phyloP scores from a whole-genome alignment of 1,284 basidiomycete species.

The Flammula alnicola region DNA sequence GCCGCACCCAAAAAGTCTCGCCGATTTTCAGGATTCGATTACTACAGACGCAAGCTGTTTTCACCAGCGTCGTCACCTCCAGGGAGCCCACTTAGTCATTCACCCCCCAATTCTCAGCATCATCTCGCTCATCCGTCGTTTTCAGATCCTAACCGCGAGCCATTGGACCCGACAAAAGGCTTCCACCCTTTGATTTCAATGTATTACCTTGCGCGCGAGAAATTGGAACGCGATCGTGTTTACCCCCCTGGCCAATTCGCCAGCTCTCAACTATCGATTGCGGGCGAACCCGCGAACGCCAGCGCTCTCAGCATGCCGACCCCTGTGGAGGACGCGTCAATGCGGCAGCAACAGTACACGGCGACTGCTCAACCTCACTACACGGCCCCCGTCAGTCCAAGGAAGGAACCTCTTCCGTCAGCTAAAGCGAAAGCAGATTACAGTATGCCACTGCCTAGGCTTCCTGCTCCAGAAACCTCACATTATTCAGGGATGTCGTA shows the following conservation, averaged over 20 bases:
- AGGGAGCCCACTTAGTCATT: conserved; percentile 40
- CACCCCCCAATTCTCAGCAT: conserved; percentile 60
- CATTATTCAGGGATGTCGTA: conserved; percentile 82
- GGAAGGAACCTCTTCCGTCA: conserved; percentile 24
- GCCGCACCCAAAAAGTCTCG: conserved; percentile 57
- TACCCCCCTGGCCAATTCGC: conserved; percentile 96
- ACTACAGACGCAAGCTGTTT: conserved; percentile 91
- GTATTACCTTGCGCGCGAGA: conserved; percentile 95
- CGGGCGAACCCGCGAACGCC: conserved; percentile 27
- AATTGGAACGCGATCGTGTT: conserved; percentile 91
- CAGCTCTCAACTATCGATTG: conserved; percentile 74
- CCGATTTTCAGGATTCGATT: conserved; percentile 92
- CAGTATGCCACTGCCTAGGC: conserved; percentile 78
- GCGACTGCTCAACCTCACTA: conserved; percentile 28
- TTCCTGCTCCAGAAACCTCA: conserved; percentile 80
- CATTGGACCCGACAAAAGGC: conserved; percentile 85
- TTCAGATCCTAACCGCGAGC: conserved; percentile 52
- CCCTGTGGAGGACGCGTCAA: conserved; percentile 28
- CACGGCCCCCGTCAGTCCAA: conserved; percentile 23
- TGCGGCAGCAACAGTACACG: conserved; percentile 26
- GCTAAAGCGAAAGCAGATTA: conserved; percentile 65
- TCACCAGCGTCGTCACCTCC: conserved; percentile 62
- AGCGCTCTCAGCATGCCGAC: conserved; percentile 24
- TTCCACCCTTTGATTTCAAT: conserved; percentile 97
- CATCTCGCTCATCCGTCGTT: conserved; percentile 52